Base-by-base conservation (phyloP, 352 stramenopile species). In the Globisporangium solare region DNA sequence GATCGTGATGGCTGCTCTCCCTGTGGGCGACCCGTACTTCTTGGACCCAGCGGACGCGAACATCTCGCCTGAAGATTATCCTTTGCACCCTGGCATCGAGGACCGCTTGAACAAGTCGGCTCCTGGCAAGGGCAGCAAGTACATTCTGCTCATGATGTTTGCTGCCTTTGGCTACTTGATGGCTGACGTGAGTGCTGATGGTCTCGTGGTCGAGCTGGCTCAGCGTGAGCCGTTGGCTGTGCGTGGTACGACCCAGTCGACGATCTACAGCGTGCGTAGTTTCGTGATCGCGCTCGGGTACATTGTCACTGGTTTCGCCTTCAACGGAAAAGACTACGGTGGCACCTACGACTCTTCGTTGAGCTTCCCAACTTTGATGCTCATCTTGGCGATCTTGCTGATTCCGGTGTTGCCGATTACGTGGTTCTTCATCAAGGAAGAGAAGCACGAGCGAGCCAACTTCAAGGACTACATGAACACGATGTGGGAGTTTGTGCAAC, bases 1-100 rank as follows among this genome's bases (percentile, higher is more conserved):
- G 1, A 0, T 85, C 14, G 35, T 84, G 41, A 83, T 88, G 69
- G 70, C 68, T 7, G 70, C 60, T 17, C 67, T 70, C 39, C 64
- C 61, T 6, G 58, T 72, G 7, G 71, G 74, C n/a, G 54, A 70
- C 0, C 77, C 77, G 52, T 90, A 90, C 72, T 90, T 76, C 60
- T 60, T 60, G 8, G 51, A 73, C 14, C 39, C 66, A 6, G 53
- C 63, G 13, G 60, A 78, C 47, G 21, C 52, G n/a, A 41, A 78
- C 18, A 53, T 72, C 40, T 53, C 54, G 0, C 63, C 57, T 3
- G 35, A 35, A 22, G 13, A 46, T 2, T 57, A 49, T 12, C 18
- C 47, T 12, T 18, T 54, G 15, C 48, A 75, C 47, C 66, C 57
- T 0, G 58, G 65, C 13, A 66, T 71, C 11, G 40, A 49, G 20